These are phyloP conservation scores for Zarea fungicola DNA, from an alignment of 2,329 filamentous ascomycete genomes.

Conservation along the genomic window DNA sequence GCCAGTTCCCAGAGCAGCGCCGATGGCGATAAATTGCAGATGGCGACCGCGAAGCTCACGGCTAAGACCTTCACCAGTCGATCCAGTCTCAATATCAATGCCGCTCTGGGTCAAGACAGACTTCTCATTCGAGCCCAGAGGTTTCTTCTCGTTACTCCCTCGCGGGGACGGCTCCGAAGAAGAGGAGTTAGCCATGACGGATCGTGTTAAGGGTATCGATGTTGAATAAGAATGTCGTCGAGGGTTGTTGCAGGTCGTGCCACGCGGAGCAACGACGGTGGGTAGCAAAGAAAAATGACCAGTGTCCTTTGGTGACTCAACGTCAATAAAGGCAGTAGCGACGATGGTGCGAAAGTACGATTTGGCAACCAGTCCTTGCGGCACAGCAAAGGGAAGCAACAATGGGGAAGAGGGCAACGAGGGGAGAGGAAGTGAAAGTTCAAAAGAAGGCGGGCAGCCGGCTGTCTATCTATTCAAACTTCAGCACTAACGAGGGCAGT, in stretches of 20 bases:
- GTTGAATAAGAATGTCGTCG: background rate
- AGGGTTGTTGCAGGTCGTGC: background rate
- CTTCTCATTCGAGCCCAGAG: slow-evolving; percentile 1
- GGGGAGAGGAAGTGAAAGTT: background rate
- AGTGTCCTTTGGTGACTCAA: background rate
- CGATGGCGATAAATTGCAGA: slow-evolving; percentile 47
- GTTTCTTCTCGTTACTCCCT: slow-evolving; percentile 9
- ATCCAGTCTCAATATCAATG: slow-evolving; percentile 32
- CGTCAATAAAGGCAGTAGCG: slow-evolving; percentile 2
- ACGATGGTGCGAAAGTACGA: slow-evolving; percentile 3
- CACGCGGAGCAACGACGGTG: slow-evolving; percentile 1
- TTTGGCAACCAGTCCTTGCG: slow-evolving; percentile 2
- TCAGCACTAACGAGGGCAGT: background rate
- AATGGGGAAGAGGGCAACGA: background rate
- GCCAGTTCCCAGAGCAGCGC: slow-evolving; percentile 66
- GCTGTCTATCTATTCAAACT: slow-evolving; percentile 10
- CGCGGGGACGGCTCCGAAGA: slow-evolving; percentile 5
- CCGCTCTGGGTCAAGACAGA: background rate
- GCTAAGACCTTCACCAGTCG: slow-evolving; percentile 30
- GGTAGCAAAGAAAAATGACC: slow-evolving; percentile 1
- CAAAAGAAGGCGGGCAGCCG: slow-evolving; percentile 4
- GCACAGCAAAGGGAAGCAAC: background rate
- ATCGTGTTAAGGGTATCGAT: background rate
- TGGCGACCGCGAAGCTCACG: slow-evolving; percentile 35
- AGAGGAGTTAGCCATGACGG: slow-evolving; percentile 2